Evolutionary conservation across 176 grass and related monocot species (phyloP).

Genomic region (Cenchrus americanus): DNA sequence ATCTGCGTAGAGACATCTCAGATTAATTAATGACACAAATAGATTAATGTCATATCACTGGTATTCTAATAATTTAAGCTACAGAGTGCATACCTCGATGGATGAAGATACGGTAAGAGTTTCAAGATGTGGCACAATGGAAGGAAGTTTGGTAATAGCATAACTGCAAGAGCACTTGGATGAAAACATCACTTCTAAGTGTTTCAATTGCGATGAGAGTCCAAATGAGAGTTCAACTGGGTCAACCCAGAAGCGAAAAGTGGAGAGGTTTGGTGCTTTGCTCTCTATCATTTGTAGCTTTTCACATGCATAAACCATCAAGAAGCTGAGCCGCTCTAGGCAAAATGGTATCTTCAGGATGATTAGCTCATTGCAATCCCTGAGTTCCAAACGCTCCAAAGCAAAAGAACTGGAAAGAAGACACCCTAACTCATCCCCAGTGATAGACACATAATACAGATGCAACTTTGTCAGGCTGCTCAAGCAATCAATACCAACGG

Average conservation of each 20-base stretch:
- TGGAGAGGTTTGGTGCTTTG: not conserved
- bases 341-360: not conserved
- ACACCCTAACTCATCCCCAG: not conserved
- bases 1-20: not conserved
- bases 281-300: not conserved
- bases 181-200: not conserved
- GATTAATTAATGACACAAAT: not conserved
- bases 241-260: not conserved
- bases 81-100: not conserved
- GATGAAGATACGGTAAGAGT: not conserved
- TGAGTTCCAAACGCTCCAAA: not conserved
- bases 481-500: not conserved
- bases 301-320: not conserved
- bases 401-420: not conserved
- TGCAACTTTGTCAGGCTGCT: not conserved
- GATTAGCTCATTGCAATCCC: not conserved
- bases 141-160: constrained; percentile 16
- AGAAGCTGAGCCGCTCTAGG: not conserved
- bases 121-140: not conserved
- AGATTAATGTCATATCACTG: not conserved
- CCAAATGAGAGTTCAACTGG: not conserved
- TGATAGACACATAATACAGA: not conserved
- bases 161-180: not conserved
- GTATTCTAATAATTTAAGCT: not conserved
- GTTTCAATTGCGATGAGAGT: not conserved